Conservation (phyloP, 129 eudicot genomes). For the Tanacetum coccineum region DNA sequence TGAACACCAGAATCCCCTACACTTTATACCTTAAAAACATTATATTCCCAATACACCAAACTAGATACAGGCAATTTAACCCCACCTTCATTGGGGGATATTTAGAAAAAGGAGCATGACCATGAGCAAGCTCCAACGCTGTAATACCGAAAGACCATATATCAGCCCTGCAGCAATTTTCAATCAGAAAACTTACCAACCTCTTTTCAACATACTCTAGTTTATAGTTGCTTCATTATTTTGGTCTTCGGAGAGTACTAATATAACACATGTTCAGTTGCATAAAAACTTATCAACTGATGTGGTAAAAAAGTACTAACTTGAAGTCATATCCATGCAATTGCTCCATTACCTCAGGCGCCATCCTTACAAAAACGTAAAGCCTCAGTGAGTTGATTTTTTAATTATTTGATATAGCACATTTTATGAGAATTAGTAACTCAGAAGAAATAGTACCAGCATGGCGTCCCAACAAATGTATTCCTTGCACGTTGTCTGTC, state of each 20-base stretch:
- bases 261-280: neutral
- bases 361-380: constrained; percentile 69
- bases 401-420: neutral
- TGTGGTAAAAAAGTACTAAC: constrained; percentile 40
- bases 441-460: constrained; percentile 27
- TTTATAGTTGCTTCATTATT: constrained; percentile 8
- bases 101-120: constrained; percentile 46
- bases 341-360: constrained; percentile 99
- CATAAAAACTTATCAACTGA: neutral
- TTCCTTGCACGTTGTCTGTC: constrained; percentile 50
- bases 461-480: constrained; percentile 53
- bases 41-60: no score
- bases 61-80: neutral
- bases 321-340: constrained; percentile 87
- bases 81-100: constrained; percentile 40
- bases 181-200: constrained; percentile 19
- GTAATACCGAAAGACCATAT: constrained; percentile 49
- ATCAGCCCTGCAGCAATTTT: constrained; percentile 35
- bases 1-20: no score
- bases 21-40: no score
- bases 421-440: constrained; percentile 6
- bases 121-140: constrained; percentile 47
- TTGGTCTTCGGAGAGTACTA: constrained; percentile 9
- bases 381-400: constrained; percentile 10
- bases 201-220: neutral